A percentile compares a stretch with the other conserved stretches of the same genome.
phyloP scores from a whole-genome alignment of 2,329 filamentous ascomycete species.

The Juglanconis juglandina region DNA sequence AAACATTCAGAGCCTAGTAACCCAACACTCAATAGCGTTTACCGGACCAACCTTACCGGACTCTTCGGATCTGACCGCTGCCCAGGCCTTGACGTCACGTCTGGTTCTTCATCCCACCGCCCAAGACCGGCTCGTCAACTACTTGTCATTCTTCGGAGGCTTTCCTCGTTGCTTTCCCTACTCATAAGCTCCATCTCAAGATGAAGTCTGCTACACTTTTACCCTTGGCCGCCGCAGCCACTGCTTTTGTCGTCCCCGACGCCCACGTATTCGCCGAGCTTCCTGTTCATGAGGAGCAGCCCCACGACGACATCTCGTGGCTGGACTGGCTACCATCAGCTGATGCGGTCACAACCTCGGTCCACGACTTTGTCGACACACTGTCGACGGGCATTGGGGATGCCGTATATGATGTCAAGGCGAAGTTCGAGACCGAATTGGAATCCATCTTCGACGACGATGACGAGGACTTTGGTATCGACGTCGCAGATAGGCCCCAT shows the following conservation, averaged over 20 bases:
- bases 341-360: conserved; percentile 11
- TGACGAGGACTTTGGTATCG: conserved; percentile 2
- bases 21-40: too few species aligned
- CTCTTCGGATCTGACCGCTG: too few species aligned
- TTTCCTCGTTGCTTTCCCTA: not conserved
- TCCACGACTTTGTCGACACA: conserved; percentile 16
- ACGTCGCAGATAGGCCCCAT: conserved; percentile 9
- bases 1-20: too few species aligned
- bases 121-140: not conserved
- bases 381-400: conserved; percentile 15
- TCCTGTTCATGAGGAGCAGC: conserved; percentile 15
- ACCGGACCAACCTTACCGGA: too few species aligned
- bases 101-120: not conserved
- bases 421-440: conserved; percentile 13
- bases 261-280: conserved; percentile 18
- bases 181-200: not conserved
- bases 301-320: conserved; percentile 15
- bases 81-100: conserved; percentile 12
- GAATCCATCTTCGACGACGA: conserved; percentile 32
- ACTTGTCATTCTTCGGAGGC: not conserved
- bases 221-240: conserved; percentile 20
- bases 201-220: conserved; percentile 22
- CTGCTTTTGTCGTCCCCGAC: conserved; percentile 24
- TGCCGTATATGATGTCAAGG: conserved; percentile 16
- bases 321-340: conserved; percentile 18